phyloP scores from a whole-genome alignment of 2,329 filamentous ascomycete genomes.

The Onygenales sp. region DNA sequence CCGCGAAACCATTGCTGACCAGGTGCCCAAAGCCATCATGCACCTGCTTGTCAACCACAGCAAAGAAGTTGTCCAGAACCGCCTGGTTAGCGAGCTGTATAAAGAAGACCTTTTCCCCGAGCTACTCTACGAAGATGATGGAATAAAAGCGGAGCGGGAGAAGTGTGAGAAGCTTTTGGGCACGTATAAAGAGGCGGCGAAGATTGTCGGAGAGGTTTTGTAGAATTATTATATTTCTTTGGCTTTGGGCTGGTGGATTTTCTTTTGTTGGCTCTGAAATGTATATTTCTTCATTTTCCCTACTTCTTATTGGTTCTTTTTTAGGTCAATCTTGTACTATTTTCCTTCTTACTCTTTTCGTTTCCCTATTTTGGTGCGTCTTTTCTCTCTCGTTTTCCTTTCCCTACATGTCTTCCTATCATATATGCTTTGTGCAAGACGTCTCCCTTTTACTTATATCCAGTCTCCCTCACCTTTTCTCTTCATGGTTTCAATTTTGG shows the following conservation, averaged over 20 bases:
- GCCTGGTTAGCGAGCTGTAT: slow-evolving; percentile 90
- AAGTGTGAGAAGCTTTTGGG: slow-evolving; percentile 95
- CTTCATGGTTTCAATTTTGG: no score
- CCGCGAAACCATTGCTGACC: slow-evolving; percentile 94
- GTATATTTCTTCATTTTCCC: slow-evolving; percentile 2
- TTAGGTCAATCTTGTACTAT: background rate
- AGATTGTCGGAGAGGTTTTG: slow-evolving; percentile 94
- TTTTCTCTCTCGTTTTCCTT: background rate
- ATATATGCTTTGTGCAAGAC: no score
- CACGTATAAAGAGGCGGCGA: slow-evolving; percentile 94
- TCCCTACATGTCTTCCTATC: no score
- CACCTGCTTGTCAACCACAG: slow-evolving; percentile 96
- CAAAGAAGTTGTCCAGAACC: slow-evolving; percentile 95
- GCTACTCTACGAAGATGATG: slow-evolving; percentile 92
- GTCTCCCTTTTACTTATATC: no score
- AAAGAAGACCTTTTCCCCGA: slow-evolving; percentile 86
- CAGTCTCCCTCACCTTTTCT: no score
- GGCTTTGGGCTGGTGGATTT: background rate
- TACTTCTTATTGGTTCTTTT: background rate
- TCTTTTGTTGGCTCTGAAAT: background rate
- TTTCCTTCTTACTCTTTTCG: background rate
- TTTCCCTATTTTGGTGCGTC: background rate
- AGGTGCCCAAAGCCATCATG: slow-evolving; percentile 98
- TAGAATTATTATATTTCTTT: slow-evolving; percentile 31
- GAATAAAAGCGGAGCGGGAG: slow-evolving; percentile 92